These are phyloP conservation scores for Aspergillus sergii DNA, from an alignment of 2,329 filamentous ascomycete species.

Conservation along the genomic window DNA sequence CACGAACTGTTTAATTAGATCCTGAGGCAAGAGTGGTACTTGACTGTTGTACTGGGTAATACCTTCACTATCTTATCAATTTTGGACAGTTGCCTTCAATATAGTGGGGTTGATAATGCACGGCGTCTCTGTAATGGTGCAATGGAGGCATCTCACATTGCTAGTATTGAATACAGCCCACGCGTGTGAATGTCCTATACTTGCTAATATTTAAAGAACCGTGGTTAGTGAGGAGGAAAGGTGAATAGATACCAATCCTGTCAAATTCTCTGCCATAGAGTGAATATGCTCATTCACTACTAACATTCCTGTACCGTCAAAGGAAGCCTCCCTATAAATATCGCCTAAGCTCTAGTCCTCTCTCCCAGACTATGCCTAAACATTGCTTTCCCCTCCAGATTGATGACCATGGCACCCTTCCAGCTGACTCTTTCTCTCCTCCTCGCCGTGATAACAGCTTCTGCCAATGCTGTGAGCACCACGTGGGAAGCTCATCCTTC, in stretches of 20 bases:
- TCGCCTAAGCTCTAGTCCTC: not conserved
- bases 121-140: too few relatives aligned
- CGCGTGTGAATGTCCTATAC: not conserved
- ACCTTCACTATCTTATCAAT: too few relatives aligned
- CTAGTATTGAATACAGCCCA: too few relatives aligned
- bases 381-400: not conserved
- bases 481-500: conserved; percentile 8
- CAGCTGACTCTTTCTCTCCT: not conserved
- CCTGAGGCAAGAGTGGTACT: not conserved
- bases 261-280: not conserved
- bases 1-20: not conserved
- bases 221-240: not conserved
- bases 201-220: not conserved
- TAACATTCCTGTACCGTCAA: not conserved
- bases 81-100: not conserved
- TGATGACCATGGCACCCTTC: not conserved
- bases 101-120: not conserved
- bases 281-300: not conserved
- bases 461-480: not conserved
- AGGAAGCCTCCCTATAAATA: not conserved
- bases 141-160: not conserved
- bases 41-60: not conserved
- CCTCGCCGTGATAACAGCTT: not conserved
- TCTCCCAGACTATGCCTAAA: not conserved
- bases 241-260: not conserved